These are phyloP conservation scores for Eucalyptus erythrocorys DNA, from an alignment of 345 rosid species.

Conservation along the genomic window DNA sequence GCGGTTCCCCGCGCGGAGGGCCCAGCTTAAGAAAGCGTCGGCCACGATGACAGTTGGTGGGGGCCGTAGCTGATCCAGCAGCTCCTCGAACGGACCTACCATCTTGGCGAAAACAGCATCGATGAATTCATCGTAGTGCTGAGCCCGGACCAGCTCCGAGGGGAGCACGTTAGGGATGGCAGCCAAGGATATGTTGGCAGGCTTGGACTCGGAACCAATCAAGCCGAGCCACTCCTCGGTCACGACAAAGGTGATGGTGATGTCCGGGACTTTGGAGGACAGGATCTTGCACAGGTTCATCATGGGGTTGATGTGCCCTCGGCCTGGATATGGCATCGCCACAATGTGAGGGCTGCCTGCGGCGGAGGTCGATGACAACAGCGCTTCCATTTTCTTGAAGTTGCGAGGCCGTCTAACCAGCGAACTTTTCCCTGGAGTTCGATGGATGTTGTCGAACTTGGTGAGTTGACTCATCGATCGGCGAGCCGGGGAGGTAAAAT, in stretches of 20 bases:
- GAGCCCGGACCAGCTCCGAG: constrained; percentile 11
- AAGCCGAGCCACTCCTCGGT: constrained; percentile 22
- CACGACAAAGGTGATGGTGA: constrained; percentile 12
- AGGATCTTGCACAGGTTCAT: constrained; percentile 20
- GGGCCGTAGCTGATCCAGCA: constrained; percentile 9
- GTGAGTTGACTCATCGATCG: not conserved
- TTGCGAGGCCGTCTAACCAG: not conserved
- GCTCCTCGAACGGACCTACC: constrained; percentile 8
- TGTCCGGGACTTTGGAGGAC: not conserved
- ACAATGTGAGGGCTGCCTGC: not conserved
- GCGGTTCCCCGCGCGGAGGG: constrained; percentile 6
- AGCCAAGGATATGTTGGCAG: not conserved
- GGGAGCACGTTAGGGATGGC: constrained; percentile 16
- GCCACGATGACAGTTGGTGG: constrained; percentile 10
- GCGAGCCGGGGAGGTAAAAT: not conserved
- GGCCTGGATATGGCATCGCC: constrained; percentile 20
- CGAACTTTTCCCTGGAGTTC: not conserved
- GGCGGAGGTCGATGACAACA: not conserved
- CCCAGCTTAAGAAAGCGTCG: constrained; percentile 26
- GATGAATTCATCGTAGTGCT: not conserved
- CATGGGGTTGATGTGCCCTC: constrained; percentile 25
- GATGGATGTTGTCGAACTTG: not conserved
- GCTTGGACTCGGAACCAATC: not conserved
- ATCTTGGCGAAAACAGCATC: constrained; percentile 8
- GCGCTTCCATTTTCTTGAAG: not conserved